Evolutionary conservation across 139 green algal genomes (phyloP).

Genomic region (Coelastrella sp.): DNA sequence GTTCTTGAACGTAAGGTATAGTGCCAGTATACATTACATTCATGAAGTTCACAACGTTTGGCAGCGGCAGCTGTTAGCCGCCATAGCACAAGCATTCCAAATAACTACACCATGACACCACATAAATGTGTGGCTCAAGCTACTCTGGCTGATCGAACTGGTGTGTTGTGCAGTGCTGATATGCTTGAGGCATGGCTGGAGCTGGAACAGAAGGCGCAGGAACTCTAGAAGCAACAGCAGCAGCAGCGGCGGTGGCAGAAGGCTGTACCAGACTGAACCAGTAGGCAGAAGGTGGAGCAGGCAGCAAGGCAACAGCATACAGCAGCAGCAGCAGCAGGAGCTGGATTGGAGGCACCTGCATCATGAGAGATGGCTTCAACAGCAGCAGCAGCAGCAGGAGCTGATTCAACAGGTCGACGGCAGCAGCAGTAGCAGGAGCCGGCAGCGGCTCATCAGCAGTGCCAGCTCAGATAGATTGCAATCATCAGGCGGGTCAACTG

Average conservation of each 20-base stretch:
- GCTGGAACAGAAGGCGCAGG: background rate
- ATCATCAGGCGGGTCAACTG: background rate
- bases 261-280: background rate
- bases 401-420: background rate
- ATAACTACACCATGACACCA: background rate
- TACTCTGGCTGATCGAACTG: background rate
- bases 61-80: constrained; percentile 2
- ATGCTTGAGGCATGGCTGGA: background rate
- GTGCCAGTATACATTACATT: too few species aligned
- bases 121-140: background rate
- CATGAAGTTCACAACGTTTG: background rate
- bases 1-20: too few species aligned
- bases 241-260: background rate
- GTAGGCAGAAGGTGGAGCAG: background rate
- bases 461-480: background rate
- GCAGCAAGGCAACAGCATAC: background rate
- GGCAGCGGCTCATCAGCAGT: background rate
- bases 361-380: background rate
- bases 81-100: background rate
- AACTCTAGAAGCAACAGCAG: background rate
- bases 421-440: constrained; percentile 5
- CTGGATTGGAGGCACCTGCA: background rate
- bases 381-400: constrained; percentile 26
- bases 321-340: constrained; percentile 11
- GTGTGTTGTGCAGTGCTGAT: background rate